phyloP scores from a whole-genome alignment of 768 basidiomycete species.

The Cyclocybe cylindracea region DNA sequence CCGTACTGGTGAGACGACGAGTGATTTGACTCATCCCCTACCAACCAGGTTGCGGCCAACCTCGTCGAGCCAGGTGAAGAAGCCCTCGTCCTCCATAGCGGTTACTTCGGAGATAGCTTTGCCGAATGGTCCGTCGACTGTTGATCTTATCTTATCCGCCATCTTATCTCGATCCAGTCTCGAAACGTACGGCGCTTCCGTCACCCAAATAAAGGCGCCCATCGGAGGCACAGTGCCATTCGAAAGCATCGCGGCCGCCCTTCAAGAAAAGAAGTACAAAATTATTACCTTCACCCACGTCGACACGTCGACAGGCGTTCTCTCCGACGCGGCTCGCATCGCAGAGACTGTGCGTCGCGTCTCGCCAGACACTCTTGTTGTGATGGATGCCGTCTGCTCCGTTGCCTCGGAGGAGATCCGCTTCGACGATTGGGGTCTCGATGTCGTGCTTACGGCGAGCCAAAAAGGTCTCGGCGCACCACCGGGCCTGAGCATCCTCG shows the following conservation, averaged over 20 bases:
- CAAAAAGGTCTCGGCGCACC: slow-evolving; percentile 95
- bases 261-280: slow-evolving; percentile 83
- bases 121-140: slow-evolving; percentile 66
- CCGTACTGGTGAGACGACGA: neutral
- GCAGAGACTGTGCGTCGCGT: slow-evolving; percentile 69
- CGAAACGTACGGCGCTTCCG: slow-evolving; percentile 85
- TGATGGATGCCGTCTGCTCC: slow-evolving; percentile 94
- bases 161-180: slow-evolving; percentile 46
- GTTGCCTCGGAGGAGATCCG: slow-evolving; percentile 95
- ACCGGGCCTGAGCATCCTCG: slow-evolving; percentile 87
- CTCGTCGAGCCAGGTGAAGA: slow-evolving; percentile 81
- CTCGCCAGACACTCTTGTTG: slow-evolving; percentile 85
- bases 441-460: slow-evolving; percentile 82
- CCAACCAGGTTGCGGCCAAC: slow-evolving; percentile 77
- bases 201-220: slow-evolving; percentile 79
- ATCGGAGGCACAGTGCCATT: slow-evolving; percentile 75
- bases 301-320: slow-evolving; percentile 89
- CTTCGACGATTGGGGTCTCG: slow-evolving; percentile 92
- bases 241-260: slow-evolving; percentile 62
- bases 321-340: slow-evolving; percentile 81
- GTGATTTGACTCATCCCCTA: slow-evolving; percentile 1
- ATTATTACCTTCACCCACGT: slow-evolving; percentile 93
- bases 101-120: slow-evolving; percentile 94
- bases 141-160: neutral
- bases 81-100: slow-evolving; percentile 82